Evolutionary conservation across 257 asterid genomes (phyloP), one percentile per base, ranked within the genome.

Genomic region (Dorcoceras hygrometricum): DNA sequence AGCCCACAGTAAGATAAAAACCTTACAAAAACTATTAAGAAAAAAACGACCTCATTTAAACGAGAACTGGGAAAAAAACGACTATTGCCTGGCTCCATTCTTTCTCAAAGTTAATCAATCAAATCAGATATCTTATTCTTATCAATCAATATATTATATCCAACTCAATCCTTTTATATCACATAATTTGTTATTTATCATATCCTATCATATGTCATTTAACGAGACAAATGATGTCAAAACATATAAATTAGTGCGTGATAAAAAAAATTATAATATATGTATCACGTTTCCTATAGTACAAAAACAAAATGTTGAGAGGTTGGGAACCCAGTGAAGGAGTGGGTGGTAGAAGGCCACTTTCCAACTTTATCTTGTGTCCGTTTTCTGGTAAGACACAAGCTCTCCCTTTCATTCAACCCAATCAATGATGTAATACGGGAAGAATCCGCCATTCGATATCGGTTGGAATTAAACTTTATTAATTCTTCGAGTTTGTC

Each of bases 81-180:
- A 46, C 54, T 46, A 46, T 46, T 46, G 54, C 54, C 54, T 46
- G 54, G 54, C 54, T 46, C 54, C 54, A 3, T 46, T 46, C 54
- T 46, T 20, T 46, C 18, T 46, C n/a, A n/a, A n/a, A n/a, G n/a
- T n/a, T n/a, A n/a, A n/a, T n/a, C n/a, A n/a, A n/a, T n/a, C n/a
- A n/a, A n/a, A n/a, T n/a, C n/a, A n/a, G n/a, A n/a, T n/a, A n/a
- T n/a, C n/a, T n/a, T n/a, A n/a, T n/a, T n/a, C n/a, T n/a, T n/a
- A n/a, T n/a, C n/a, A n/a, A n/a, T n/a, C n/a, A n/a, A n/a, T n/a
- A n/a, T n/a, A n/a, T n/a, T n/a, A n/a, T n/a, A n/a, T n/a, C n/a
- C n/a, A n/a, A n/a, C n/a, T n/a, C n/a, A n/a, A n/a, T n/a, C n/a
- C n/a, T n/a, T n/a, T n/a, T n/a, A n/a, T n/a, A n/a, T n/a, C n/a